phyloP scores from a whole-genome alignment of 2,329 filamentous ascomycete genomes.

The Colletotrichum kahawae region DNA sequence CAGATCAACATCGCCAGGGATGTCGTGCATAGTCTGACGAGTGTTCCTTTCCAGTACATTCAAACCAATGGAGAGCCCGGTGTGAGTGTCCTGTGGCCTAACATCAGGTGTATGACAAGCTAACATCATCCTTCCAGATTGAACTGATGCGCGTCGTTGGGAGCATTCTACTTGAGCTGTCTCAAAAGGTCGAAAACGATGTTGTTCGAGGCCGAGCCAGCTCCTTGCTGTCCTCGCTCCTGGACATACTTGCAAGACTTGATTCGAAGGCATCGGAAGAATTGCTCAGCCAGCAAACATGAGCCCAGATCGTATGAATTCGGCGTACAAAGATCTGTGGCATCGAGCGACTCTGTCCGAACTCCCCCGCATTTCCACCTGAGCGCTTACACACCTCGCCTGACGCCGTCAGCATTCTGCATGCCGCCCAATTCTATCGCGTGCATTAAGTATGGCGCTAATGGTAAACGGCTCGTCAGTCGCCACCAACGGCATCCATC shows the following conservation, averaged over 20 bases:
- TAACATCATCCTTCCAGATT: slow-evolving; percentile 28
- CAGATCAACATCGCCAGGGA: slow-evolving; percentile 6
- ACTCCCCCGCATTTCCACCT: background rate
- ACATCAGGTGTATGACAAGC: background rate
- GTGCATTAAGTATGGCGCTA: background rate
- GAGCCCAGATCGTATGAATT: background rate
- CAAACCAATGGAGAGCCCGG: slow-evolving; percentile 8
- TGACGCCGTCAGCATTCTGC: background rate
- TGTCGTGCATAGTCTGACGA: background rate
- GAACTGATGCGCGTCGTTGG: slow-evolving; percentile 45
- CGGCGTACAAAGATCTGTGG: background rate
- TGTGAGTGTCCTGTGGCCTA: background rate
- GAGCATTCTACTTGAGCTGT: slow-evolving; percentile 39
- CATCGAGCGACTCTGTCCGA: background rate
- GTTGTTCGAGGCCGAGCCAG: background rate
- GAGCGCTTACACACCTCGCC: background rate
- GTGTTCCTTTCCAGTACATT: slow-evolving; percentile 1
- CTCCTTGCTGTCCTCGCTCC: background rate
- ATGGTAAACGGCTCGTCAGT: background rate
- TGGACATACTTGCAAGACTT: background rate
- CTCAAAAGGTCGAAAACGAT: background rate
- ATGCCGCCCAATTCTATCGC: background rate
- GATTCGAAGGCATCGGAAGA: background rate
- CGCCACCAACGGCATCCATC: background rate
- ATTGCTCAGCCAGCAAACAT: background rate